These are phyloP conservation scores for Orobanche coerulescens DNA, from an alignment of 257 asterid genomes.

Conservation along the genomic window DNA sequence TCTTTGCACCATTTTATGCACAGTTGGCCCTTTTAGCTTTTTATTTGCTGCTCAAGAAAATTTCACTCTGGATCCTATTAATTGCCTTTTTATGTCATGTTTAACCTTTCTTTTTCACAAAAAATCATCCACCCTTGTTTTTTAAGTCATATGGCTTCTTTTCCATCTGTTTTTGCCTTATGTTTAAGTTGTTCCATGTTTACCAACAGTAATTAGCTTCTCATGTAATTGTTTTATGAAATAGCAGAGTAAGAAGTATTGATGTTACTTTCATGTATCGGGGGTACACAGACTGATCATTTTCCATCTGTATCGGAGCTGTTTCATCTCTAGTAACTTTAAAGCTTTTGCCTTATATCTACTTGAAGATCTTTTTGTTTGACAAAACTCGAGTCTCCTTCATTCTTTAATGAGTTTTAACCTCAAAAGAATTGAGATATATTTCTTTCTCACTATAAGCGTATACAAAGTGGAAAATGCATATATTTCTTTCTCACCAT, in stretches of 20 bases:
- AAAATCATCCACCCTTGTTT: background rate
- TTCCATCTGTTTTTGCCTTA: background rate
- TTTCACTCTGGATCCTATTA: background rate
- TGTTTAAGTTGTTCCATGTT: slow-evolving; percentile 2
- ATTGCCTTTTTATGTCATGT: background rate
- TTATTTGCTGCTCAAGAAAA: background rate
- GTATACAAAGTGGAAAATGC: background rate
- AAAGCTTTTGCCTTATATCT: background rate
- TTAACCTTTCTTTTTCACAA: background rate
- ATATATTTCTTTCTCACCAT: background rate
- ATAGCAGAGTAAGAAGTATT: background rate
- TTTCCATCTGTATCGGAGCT: background rate
- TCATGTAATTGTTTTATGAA: background rate
- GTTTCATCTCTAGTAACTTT: background rate
- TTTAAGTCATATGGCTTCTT: background rate
- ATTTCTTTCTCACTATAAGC: background rate
- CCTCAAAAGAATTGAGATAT: background rate
- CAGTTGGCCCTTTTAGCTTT: background rate
- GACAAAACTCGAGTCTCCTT: background rate
- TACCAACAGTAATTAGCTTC: background rate
- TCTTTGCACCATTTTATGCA: background rate
- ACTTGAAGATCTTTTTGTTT: slow-evolving; percentile 1
- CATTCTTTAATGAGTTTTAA: background rate
- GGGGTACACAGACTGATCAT: background rate
- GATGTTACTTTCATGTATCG: background rate